Evolutionary conservation across 306 rosid genomes (phyloP).

Genomic region (Phaseolus lunatus): DNA sequence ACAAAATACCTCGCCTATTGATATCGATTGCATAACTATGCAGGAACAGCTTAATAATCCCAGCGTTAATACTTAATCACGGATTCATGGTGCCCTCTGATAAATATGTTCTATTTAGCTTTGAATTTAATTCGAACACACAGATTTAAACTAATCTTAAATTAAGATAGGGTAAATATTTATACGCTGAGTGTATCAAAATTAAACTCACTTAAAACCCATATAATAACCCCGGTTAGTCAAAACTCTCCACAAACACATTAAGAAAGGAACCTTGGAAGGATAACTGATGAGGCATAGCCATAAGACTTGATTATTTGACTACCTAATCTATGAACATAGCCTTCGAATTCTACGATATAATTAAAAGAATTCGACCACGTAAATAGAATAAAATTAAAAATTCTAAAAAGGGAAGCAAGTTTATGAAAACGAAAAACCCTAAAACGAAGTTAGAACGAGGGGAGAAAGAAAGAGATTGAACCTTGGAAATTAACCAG

Average conservation of each 20-base stretch:
- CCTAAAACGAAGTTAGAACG: neutral
- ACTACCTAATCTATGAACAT: too few species aligned
- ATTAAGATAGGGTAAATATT: neutral
- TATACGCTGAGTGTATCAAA: neutral
- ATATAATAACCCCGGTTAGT: neutral
- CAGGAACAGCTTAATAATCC: neutral
- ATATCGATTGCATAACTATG: neutral
- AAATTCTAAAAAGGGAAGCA: neutral
- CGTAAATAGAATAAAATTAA: neutral
- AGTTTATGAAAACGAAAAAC: neutral
- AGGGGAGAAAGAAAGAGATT: neutral
- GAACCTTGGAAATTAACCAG: conserved; percentile 93
- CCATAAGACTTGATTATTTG: neutral
- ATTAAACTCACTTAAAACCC: neutral
- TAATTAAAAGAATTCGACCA: neutral
- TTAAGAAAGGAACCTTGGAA: neutral
- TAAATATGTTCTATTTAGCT: neutral
- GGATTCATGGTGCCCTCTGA: neutral
- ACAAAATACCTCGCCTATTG: neutral
- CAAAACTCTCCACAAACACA: neutral
- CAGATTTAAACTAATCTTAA: neutral
- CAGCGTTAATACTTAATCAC: neutral
- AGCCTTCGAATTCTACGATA: neutral
- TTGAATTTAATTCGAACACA: neutral
- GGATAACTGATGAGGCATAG: neutral